A percentile compares a stretch with the other conserved stretches of the same genome.
phyloP scores from a whole-genome alignment of 2,329 filamentous ascomycete genomes.

The Trichoderma sp. region DNA sequence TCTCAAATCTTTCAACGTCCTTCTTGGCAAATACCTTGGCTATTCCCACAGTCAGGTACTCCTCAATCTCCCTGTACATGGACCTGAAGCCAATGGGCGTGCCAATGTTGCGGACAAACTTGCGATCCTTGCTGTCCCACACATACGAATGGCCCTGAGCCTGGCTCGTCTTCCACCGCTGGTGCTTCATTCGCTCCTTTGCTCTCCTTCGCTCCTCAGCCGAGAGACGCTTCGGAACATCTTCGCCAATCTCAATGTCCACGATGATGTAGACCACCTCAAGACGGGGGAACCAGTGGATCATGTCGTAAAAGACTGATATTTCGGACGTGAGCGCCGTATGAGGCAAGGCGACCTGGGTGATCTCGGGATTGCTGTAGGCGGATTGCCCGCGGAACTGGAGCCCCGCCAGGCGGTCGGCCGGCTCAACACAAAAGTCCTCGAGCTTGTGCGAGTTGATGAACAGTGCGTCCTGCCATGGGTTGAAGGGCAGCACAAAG shows the following conservation, averaged over 20 bases:
- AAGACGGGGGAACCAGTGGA: conserved; percentile 4
- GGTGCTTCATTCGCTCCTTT: background rate
- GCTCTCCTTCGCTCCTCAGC: background rate
- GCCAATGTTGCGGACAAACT: background rate
- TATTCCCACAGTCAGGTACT: background rate
- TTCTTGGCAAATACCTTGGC: background rate
- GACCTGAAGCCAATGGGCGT: background rate
- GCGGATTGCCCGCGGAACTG: background rate
- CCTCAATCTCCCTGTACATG: background rate
- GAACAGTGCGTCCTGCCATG: background rate
- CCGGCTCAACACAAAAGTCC: background rate
- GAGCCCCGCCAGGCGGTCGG: background rate
- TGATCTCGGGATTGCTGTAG: background rate
- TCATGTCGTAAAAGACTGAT: background rate
- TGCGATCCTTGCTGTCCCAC: background rate
- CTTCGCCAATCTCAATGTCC: background rate
- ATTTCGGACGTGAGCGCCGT: background rate
- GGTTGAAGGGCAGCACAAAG: background rate
- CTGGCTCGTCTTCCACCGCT: background rate
- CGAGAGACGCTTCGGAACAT: background rate
- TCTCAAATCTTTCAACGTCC: background rate
- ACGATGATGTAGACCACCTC: background rate
- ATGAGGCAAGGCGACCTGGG: background rate
- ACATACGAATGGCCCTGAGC: background rate
- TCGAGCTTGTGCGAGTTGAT: background rate